These are phyloP conservation scores for Boletus insuetus DNA, from an alignment of 768 basidiomycete genomes.

Conservation along the genomic window DNA sequence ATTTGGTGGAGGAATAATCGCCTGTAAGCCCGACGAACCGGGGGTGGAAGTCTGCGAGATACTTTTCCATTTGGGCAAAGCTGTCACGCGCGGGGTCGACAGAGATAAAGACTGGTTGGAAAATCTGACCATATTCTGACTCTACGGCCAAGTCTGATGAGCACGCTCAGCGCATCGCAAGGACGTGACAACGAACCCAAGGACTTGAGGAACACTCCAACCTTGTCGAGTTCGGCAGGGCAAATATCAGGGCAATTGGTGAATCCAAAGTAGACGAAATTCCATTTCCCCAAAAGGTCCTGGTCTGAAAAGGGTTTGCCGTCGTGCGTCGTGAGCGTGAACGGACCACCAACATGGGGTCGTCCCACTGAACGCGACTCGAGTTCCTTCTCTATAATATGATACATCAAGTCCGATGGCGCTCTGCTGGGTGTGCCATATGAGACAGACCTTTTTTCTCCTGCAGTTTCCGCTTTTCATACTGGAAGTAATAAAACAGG, in stretches of 20 bases:
- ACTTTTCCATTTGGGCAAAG: conserved; percentile 54
- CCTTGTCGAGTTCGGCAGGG: conserved; percentile 96
- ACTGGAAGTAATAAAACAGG: conserved; percentile 83
- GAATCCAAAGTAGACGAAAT: conserved; percentile 96
- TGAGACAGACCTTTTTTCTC: conserved; percentile 67
- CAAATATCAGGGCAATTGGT: conserved; percentile 99
- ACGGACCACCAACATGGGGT: conserved; percentile 90
- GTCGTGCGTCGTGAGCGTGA: conserved; percentile 66
- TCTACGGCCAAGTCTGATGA: conserved; percentile 42
- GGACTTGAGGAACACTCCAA: conserved; percentile 69
- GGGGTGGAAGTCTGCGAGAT: conserved; percentile 87
- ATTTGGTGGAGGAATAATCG: conserved; percentile 79
- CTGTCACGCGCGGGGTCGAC: conserved; percentile 95
- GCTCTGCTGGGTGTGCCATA: not conserved
- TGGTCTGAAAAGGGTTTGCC: conserved; percentile 76
- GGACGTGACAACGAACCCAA: conserved; percentile 51
- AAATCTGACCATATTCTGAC: conserved; percentile 62
- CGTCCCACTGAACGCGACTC: conserved; percentile 74
- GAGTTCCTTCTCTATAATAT: conserved; percentile 63
- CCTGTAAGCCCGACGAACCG: conserved; percentile 87
- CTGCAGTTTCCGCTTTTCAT: conserved; percentile 76
- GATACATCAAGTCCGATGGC: not conserved
- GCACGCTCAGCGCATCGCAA: not conserved
- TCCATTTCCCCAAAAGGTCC: conserved; percentile 87
- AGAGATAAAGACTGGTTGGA: conserved; percentile 91